A percentile compares a stretch with the other conserved stretches of the same genome.
These are phyloP conservation scores for Hirsutella rhossiliensis DNA, from an alignment of 2,329 filamentous ascomycete genomes.

Conservation along the genomic window DNA sequence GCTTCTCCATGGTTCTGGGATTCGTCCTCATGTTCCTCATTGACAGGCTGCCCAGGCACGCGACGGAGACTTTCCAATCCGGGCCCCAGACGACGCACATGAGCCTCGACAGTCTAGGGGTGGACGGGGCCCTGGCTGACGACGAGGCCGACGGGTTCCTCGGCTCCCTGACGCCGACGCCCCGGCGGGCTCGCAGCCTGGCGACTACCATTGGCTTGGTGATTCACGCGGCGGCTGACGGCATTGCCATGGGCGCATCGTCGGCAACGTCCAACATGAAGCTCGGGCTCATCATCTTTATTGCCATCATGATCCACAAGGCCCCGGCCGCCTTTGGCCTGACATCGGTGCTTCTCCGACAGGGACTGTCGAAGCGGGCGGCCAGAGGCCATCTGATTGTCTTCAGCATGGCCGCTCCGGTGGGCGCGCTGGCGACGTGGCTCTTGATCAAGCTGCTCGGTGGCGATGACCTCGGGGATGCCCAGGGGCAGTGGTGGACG, in stretches of 20 bases:
- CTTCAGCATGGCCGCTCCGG: conserved; percentile 83
- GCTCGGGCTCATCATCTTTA: conserved; percentile 81
- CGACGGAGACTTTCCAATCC: conserved; percentile 50
- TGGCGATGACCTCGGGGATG: conserved; percentile 44
- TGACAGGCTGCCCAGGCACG: conserved; percentile 70
- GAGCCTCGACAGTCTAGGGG: conserved; percentile 69
- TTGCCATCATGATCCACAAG: conserved; percentile 97
- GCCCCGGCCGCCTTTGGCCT: conserved; percentile 91
- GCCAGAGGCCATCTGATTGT: conserved; percentile 76
- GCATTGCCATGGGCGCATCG: conserved; percentile 89
- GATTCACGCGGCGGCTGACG: conserved; percentile 89
- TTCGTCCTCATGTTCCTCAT: conserved; percentile 97
- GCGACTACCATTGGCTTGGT: conserved; percentile 91
- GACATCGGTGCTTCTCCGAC: conserved; percentile 79
- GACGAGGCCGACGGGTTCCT: conserved; percentile 47
- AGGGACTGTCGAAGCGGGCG: conserved; percentile 77
- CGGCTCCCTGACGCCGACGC: conserved; percentile 44
- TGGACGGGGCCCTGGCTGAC: conserved; percentile 35
- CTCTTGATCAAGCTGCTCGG: conserved; percentile 63
- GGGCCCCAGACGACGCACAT: conserved; percentile 69
- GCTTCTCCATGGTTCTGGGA: conserved; percentile 72
- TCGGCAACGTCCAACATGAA: conserved; percentile 61
- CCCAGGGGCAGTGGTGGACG: conserved; percentile 71
- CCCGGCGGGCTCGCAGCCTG: conserved; percentile 48
- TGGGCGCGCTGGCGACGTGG: conserved; percentile 77